Conservation (phyloP, 257 asterid species). For the Plantago ovata region DNA sequence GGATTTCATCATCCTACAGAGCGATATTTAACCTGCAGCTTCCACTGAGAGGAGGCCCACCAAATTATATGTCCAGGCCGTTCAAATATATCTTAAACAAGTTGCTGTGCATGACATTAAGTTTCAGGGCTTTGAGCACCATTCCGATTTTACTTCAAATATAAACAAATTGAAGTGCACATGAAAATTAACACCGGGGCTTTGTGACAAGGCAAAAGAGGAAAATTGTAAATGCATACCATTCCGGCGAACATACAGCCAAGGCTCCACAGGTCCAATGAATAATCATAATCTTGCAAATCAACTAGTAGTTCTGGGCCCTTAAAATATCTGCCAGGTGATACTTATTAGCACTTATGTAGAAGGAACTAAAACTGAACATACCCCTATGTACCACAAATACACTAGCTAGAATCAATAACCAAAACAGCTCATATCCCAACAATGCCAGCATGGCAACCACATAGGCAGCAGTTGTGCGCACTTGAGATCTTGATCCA, state of each 20-base stretch:
- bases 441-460: not conserved
- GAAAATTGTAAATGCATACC: conserved; percentile 36
- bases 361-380: conserved; percentile 7
- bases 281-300: conserved; percentile 96
- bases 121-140: too few species aligned
- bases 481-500: too few species aligned
- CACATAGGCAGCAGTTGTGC: too few species aligned
- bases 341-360: not conserved
- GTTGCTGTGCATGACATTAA: not conserved
- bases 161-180: too few species aligned
- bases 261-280: conserved; percentile 91
- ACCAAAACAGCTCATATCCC: not conserved
- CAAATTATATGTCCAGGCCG: conserved; percentile 14
- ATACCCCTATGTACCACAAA: conserved; percentile 2
- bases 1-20: not conserved
- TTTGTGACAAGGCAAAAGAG: not conserved
- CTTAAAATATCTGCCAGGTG: conserved; percentile 47
- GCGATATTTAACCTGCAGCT: not conserved
- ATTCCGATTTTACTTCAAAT: too few species aligned
- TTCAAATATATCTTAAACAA: not conserved
- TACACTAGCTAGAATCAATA: not conserved
- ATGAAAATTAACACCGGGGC: not conserved
- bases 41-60: conserved; percentile 7
- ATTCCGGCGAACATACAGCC: conserved; percentile 94
- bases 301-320: conserved; percentile 96